Conservation (phyloP, 2,329 filamentous ascomycete species). For the Venturia carpophila region DNA sequence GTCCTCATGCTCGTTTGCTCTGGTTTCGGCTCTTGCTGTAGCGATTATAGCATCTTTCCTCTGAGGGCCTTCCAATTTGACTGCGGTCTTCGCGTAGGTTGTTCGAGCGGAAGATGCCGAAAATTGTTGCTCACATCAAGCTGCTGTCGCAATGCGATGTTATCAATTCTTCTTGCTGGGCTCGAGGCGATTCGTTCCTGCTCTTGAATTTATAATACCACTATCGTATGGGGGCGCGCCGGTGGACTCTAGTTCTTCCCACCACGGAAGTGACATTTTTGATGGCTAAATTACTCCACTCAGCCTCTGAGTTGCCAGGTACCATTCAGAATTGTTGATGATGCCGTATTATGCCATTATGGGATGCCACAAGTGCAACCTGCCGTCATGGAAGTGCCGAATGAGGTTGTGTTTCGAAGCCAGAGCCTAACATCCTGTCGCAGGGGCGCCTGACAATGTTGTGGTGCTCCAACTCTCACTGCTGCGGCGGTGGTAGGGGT, state of each 20-base stretch:
- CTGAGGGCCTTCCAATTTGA: no score
- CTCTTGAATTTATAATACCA: no score
- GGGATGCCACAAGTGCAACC: not conserved
- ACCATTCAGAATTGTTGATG: not conserved
- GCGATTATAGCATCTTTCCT: no score
- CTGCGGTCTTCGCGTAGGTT: no score
- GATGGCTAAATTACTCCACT: not conserved
- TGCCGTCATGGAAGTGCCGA: not conserved
- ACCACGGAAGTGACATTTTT: not conserved
- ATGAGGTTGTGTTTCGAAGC: not conserved
- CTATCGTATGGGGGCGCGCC: not conserved
- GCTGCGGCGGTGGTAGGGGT: not conserved
- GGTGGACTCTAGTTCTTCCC: not conserved
- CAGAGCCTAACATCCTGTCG: not conserved
- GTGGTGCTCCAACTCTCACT: not conserved
- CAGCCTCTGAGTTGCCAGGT: not conserved
- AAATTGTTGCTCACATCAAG: no score
- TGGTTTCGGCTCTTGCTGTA: no score
- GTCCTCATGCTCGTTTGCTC: no score
- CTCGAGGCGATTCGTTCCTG: no score
- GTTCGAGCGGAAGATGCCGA: no score
- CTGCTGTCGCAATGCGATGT: no score
- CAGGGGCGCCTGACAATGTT: not conserved
- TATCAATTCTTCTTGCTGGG: no score
- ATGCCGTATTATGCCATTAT: not conserved